Percentiles rank a stretch among this genome's conserved stretches.
Conservation (phyloP, 257 asterid genomes). For the Solanum microdontum region DNA sequence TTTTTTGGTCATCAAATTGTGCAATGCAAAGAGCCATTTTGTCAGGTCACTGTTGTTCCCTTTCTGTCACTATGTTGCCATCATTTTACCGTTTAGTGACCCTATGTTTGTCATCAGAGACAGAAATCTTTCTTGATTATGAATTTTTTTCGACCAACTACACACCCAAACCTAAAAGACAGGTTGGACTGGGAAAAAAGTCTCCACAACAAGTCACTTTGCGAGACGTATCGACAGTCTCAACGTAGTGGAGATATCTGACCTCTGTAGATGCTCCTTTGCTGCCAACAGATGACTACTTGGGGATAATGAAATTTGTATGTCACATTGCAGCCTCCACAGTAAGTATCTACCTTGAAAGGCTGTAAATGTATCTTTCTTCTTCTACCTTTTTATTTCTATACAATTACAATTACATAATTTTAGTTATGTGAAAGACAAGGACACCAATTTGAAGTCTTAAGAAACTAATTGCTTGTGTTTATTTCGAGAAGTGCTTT, state of each 20-base stretch:
- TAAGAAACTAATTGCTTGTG: not conserved
- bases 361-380: not conserved
- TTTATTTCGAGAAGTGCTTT: too few species aligned
- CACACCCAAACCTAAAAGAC: not conserved
- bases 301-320: not conserved
- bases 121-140: not conserved
- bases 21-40: not conserved
- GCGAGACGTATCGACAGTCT: not conserved
- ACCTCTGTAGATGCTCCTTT: not conserved
- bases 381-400: not conserved
- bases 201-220: not conserved
- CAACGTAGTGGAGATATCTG: not conserved
- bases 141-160: not conserved
- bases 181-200: not conserved
- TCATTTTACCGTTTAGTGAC: not conserved
- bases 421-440: not conserved
- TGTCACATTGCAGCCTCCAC: not conserved
- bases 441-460: not conserved
- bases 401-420: not conserved
- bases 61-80: not conserved
- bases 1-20: not conserved
- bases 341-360: not conserved
- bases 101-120: not conserved
- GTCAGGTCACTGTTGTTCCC: not conserved
- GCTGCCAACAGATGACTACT: not conserved